These are phyloP conservation scores for Solanum sitiens DNA, from an alignment of 257 asterid genomes.

Conservation along the genomic window DNA sequence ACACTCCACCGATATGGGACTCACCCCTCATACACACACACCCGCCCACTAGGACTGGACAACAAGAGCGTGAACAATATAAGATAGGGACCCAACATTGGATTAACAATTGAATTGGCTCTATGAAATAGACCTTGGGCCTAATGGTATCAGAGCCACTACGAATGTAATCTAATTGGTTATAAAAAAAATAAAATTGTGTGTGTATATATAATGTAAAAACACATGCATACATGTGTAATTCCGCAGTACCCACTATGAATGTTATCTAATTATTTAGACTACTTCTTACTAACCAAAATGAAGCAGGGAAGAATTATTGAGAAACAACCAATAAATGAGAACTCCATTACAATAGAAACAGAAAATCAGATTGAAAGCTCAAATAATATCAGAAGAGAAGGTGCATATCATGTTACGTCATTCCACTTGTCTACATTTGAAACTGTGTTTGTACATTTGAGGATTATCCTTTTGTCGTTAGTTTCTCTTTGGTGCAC, in stretches of 20 bases:
- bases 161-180: neutral
- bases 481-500: neutral
- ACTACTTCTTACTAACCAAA: neutral
- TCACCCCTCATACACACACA: neutral
- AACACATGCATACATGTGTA: neutral
- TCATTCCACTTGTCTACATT: neutral
- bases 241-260: neutral
- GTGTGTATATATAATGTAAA: neutral
- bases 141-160: neutral
- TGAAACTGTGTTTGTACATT: neutral
- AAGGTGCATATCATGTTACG: neutral
- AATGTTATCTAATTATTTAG: neutral
- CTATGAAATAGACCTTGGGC: neutral
- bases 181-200: neutral
- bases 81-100: neutral
- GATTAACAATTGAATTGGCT: neutral
- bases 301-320: neutral
- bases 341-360: neutral
- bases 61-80: neutral
- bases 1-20: neutral
- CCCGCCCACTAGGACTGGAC: neutral
- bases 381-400: neutral
- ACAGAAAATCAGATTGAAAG: neutral
- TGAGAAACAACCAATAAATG: neutral
- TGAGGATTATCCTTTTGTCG: neutral